Evolutionary conservation across 2,329 filamentous ascomycete genomes (phyloP), one percentile per base, ranked within the genome.

Genomic region (Calonectria honghensis): DNA sequence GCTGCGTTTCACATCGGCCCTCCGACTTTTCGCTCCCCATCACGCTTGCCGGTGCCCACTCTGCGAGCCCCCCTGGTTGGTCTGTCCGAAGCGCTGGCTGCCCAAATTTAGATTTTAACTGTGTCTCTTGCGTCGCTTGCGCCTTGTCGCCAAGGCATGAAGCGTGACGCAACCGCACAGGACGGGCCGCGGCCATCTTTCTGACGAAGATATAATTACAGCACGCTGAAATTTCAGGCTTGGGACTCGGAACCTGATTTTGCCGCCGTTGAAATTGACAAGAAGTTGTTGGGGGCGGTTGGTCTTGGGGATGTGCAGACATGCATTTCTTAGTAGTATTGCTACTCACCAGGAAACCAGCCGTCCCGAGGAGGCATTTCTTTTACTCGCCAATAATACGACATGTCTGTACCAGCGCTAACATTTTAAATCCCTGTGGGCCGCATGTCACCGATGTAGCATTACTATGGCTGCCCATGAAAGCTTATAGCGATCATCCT

Each of bases 71-170:
- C 27, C 29, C n/a, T 48, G 37, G 59, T 69, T 69, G 73, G 71
- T 57, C 73, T 73, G 74, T 69, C 75, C 72, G 72, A 80, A 79
- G 79, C 79, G 79, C 79, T 76, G 63, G 29, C 64, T 48, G 70
- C 45, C 59, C 71, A 73, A 68, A 72, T 76, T 74, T 74, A 72
- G 76, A 69, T 65, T 59, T 63, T 51, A 35, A 54, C 66, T 75
- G 63, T 68, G 75, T 72, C 59, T 68, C 51, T 39, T 73, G 39
- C 63, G 69, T 73, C 54, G 65, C 54, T 39, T 75, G 48, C 63
- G 69, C 75, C 35, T 63, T 45, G 57, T 73, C 39, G 59, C 68
- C 72, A 68, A 77, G 67, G 67, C 52, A 71, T 75, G 70, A 48
- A 59, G 59, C 48, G 66, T 32, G 67, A 54, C 52, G 37, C 48